Conservation (phyloP, 805 yeast species). For the Cyberlindnera euphorbiae region DNA sequence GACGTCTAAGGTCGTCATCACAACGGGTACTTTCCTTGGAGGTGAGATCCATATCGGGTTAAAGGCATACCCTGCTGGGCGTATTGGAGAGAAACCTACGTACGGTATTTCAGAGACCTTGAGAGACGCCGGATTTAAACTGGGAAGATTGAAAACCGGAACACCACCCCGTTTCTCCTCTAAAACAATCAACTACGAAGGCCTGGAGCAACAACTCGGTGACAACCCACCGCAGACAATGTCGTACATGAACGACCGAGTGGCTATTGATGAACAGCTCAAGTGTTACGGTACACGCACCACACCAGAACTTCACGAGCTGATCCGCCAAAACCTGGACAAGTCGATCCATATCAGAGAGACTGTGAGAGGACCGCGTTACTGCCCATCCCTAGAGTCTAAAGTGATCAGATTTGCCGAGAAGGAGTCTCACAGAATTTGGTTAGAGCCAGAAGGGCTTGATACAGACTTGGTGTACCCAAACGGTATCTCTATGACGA, state of each 20-base stretch:
- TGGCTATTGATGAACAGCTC: conserved; percentile 56
- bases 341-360: conserved; percentile 88
- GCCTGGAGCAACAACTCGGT: conserved; percentile 68
- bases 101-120: conserved; percentile 83
- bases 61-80: conserved; percentile 77
- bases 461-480: conserved; percentile 88
- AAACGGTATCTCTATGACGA: conserved; percentile 91
- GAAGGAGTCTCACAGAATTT: conserved; percentile 71
- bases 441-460: conserved; percentile 97
- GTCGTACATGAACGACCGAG: conserved; percentile 74
- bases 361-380: conserved; percentile 93
- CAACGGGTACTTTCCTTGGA: conserved; percentile 93
- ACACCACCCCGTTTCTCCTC: conserved; percentile 89
- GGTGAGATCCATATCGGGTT: conserved; percentile 94
- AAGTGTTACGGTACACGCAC: conserved; percentile 77
- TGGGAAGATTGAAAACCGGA: conserved; percentile 93
- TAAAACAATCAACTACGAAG: conserved; percentile 61
- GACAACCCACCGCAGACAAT: conserved; percentile 86
- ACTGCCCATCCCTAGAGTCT: conserved; percentile 95
- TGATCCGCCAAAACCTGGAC: conserved; percentile 66
- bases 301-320: conserved; percentile 65
- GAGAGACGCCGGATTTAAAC: conserved; percentile 65
- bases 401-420: conserved; percentile 78
- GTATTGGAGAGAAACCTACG: conserved; percentile 90
- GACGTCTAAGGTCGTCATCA: conserved; percentile 70